Conservation (phyloP, 495 filamentous ascomycete genomes). For the Neurospora sp. region DNA sequence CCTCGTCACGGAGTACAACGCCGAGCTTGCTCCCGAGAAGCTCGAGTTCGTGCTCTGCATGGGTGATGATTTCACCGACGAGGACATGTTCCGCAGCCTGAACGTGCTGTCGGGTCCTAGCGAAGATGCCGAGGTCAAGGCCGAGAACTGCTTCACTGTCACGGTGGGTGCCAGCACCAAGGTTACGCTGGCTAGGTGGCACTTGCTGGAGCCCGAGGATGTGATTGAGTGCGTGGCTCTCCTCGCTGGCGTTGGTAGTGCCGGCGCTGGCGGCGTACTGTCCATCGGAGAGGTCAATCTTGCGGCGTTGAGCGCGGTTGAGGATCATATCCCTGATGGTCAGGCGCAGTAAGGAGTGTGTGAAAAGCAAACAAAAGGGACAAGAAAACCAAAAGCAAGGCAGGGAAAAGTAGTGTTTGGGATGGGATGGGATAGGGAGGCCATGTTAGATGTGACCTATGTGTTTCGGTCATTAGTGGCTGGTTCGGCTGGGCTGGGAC, state of each 20-base stretch:
- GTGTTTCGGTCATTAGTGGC: not conserved
- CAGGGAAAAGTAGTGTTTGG: not conserved
- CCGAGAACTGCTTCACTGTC: conserved; percentile 66
- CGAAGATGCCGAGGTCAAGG: conserved; percentile 33
- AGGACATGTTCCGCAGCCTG: conserved; percentile 73
- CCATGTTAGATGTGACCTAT: not conserved
- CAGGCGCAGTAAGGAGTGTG: not conserved
- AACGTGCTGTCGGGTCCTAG: conserved; percentile 36
- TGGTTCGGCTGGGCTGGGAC: not conserved
- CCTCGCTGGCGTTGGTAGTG: conserved; percentile 46
- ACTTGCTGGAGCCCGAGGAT: conserved; percentile 76
- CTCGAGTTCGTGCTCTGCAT: conserved; percentile 79
- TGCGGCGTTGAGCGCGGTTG: conserved; percentile 32
- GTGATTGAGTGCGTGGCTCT: conserved; percentile 71
- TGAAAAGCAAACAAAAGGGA: not conserved
- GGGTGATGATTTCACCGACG: conserved; percentile 94
- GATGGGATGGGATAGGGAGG: not conserved
- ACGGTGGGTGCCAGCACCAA: conserved; percentile 83
- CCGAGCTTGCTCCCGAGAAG: conserved; percentile 28
- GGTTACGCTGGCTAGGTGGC: conserved; percentile 76
- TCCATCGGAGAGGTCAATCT: conserved; percentile 37
- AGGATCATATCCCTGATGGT: conserved; percentile 27
- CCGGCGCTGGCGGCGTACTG: conserved; percentile 28
- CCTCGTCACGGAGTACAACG: conserved; percentile 56
- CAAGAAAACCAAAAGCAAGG: not conserved